phyloP scores from a whole-genome alignment of 2,329 filamentous ascomycete species.

The Colletotrichum destructivum region DNA sequence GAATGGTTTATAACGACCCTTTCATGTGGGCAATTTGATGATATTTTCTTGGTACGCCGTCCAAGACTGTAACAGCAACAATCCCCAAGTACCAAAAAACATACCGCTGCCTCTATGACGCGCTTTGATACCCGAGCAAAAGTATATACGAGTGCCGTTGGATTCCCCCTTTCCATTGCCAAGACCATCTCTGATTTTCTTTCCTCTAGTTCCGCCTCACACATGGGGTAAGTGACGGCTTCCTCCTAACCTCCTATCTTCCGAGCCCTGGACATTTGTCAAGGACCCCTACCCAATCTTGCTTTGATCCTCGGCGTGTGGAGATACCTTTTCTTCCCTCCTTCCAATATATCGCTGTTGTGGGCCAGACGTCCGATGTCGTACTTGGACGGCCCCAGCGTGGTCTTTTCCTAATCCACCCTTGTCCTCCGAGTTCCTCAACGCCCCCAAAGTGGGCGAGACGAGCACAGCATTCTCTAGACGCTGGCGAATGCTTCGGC shows the following conservation, averaged over 20 bases:
- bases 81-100: constrained; percentile 7
- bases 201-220: constrained; percentile 16
- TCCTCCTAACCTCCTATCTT: constrained; percentile 23
- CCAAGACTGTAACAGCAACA: constrained; percentile 10
- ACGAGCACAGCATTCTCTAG: constrained; percentile 41
- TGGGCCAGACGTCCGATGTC: constrained; percentile 31
- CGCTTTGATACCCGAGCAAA: constrained; percentile 5
- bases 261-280: constrained; percentile 12
- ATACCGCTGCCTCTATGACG: constrained; percentile 26
- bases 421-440: constrained; percentile 28
- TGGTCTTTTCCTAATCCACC: constrained; percentile 26
- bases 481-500: constrained; percentile 60
- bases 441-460: constrained; percentile 16
- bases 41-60: neutral
- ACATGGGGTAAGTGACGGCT: constrained; percentile 12
- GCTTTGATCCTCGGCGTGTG: constrained; percentile 19
- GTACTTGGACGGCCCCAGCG: constrained; percentile 25
- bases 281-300: constrained; percentile 23
- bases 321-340: neutral
- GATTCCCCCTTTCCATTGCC: constrained; percentile 5
- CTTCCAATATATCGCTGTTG: constrained; percentile 25
- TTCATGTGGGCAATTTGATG: neutral
- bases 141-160: constrained; percentile 27
- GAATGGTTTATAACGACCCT: neutral
- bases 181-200: constrained; percentile 22